These are phyloP conservation scores for Chionographis japonica DNA, from an alignment of 106 monocot genomes.

Conservation along the genomic window DNA sequence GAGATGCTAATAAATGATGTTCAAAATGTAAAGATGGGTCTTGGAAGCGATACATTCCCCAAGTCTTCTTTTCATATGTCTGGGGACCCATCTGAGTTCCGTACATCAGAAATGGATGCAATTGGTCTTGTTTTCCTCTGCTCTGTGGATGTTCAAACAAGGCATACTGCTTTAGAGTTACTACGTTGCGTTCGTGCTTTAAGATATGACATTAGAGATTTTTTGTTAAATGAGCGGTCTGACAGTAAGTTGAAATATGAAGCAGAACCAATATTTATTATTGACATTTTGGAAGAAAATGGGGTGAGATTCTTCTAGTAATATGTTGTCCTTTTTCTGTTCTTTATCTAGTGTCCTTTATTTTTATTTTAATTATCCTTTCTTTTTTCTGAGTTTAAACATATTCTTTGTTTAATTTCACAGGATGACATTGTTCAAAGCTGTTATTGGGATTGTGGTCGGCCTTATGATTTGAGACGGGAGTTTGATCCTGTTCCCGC, in stretches of 20 bases:
- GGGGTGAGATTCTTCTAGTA: slow-evolving; percentile 53
- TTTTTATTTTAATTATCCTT: background rate
- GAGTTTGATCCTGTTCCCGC: slow-evolving; percentile 81
- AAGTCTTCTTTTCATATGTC: slow-evolving; percentile 47
- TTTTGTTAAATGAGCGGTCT: slow-evolving; percentile 32
- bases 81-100: slow-evolving; percentile 66
- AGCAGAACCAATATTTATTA: slow-evolving; percentile 78
- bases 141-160: slow-evolving; percentile 95
- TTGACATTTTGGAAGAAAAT: slow-evolving; percentile 97
- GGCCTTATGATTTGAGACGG: slow-evolving; percentile 78
- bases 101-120: slow-evolving; percentile 86
- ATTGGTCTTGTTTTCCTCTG: slow-evolving; percentile 95
- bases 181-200: slow-evolving; percentile 71
- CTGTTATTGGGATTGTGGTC: slow-evolving; percentile 91
- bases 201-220: slow-evolving; percentile 68
- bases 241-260: slow-evolving; percentile 63
- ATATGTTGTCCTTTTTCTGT: slow-evolving; percentile 1
- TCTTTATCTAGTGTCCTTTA: background rate
- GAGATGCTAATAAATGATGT: slow-evolving; percentile 42
- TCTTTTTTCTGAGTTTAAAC: background rate
- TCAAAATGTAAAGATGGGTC: slow-evolving; percentile 36
- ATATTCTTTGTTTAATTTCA: background rate
- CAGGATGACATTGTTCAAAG: slow-evolving; percentile 99
- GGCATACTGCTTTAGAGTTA: slow-evolving; percentile 92
- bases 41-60: slow-evolving; percentile 27